phyloP scores from a whole-genome alignment of 2,329 filamentous ascomycete genomes.

The Aureobasidium vineae region DNA sequence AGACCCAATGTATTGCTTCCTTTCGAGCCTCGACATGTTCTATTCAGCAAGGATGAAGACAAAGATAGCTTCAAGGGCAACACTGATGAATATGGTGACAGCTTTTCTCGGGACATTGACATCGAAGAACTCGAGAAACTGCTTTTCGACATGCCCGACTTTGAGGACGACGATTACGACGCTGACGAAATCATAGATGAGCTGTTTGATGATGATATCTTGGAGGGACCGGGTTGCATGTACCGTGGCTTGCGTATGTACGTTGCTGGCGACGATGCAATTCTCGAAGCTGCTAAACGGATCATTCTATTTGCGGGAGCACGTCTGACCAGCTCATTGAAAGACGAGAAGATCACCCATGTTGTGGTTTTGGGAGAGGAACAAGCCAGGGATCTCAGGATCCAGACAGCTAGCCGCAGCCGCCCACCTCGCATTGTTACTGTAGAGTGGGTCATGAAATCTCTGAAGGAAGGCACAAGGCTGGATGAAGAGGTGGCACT shows the following conservation, averaged over 20 bases:
- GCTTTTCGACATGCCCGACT: slow-evolving; percentile 53
- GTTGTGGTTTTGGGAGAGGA: slow-evolving; percentile 58
- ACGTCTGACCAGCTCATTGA: slow-evolving; percentile 50
- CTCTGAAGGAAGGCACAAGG: slow-evolving; percentile 74
- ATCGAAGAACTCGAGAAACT: slow-evolving; percentile 60
- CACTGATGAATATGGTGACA: slow-evolving; percentile 77
- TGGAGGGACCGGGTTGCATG: slow-evolving; percentile 55
- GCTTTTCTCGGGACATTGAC: slow-evolving; percentile 70
- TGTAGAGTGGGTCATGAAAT: slow-evolving; percentile 70
- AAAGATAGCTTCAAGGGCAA: slow-evolving; percentile 57
- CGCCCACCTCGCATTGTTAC: slow-evolving; percentile 67
- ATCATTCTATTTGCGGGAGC: slow-evolving; percentile 70
- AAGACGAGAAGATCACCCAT: slow-evolving; percentile 65
- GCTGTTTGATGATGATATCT: slow-evolving; percentile 57
- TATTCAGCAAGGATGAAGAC: slow-evolving; percentile 62
- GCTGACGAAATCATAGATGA: slow-evolving; percentile 45
- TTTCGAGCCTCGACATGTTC: slow-evolving; percentile 66
- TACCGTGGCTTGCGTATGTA: slow-evolving; percentile 51
- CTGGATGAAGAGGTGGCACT: slow-evolving; percentile 67
- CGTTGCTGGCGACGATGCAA: slow-evolving; percentile 42
- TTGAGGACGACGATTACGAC: slow-evolving; percentile 48
- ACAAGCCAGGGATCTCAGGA: slow-evolving; percentile 46
- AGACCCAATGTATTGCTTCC: slow-evolving; percentile 62
- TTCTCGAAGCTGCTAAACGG: slow-evolving; percentile 43
- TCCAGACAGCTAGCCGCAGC: slow-evolving; percentile 24